phyloP scores from a whole-genome alignment of 345 rosid species.

The Eucalyptus guilfoylei region DNA sequence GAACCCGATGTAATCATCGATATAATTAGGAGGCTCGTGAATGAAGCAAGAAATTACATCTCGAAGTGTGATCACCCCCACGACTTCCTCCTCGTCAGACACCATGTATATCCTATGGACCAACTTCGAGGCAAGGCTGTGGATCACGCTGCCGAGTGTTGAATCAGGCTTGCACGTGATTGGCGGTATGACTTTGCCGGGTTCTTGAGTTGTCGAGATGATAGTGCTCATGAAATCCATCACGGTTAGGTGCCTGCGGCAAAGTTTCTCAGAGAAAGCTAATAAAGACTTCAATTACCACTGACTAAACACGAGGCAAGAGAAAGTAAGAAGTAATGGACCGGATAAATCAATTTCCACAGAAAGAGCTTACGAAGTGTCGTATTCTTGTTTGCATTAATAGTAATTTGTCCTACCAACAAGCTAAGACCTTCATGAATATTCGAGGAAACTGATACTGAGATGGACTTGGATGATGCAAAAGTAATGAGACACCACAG shows the following conservation, averaged over 20 bases:
- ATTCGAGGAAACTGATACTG: neutral
- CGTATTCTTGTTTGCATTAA: neutral
- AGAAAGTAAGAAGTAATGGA: neutral
- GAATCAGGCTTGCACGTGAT: constrained; percentile 49
- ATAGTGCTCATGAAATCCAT: constrained; percentile 43
- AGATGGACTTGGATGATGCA: neutral
- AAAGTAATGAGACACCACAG: neutral
- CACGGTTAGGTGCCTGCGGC: constrained; percentile 53
- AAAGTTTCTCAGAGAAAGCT: neutral
- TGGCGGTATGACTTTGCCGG: constrained; percentile 38
- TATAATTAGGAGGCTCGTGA: constrained; percentile 61
- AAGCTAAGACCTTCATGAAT: neutral
- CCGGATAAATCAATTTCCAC: neutral
- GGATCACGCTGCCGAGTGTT: constrained; percentile 57
- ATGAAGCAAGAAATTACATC: constrained; percentile 90
- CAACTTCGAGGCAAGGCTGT: constrained; percentile 47
- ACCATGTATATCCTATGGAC: constrained; percentile 73
- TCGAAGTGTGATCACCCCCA: constrained; percentile 76
- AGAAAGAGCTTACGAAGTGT: neutral
- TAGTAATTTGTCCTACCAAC: neutral
- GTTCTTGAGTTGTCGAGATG: constrained; percentile 21
- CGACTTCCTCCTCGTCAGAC: constrained; percentile 37
- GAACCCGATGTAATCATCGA: constrained; percentile 46
- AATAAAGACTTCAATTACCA: neutral
- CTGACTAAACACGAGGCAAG: neutral